These are phyloP conservation scores for Lentinula raphanica DNA, from an alignment of 768 basidiomycete genomes.

Conservation along the genomic window DNA sequence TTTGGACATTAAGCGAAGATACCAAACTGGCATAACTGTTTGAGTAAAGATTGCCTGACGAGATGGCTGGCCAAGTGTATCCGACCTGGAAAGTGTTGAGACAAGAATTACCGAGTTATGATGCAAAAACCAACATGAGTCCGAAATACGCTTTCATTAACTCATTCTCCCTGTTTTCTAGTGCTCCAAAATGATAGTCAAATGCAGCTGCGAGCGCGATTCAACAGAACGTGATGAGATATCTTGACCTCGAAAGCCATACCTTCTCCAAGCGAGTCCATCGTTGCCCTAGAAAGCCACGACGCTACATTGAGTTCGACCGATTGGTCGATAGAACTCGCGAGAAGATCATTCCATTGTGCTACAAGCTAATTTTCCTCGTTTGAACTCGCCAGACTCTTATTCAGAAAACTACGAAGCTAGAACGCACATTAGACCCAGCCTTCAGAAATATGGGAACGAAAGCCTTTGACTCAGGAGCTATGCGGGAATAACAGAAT, in stretches of 20 bases:
- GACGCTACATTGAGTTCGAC: constrained; percentile 42
- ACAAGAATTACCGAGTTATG: not conserved
- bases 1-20: constrained; percentile 41
- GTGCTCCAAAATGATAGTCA: constrained; percentile 52
- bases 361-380: constrained; percentile 33
- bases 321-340: constrained; percentile 33
- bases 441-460: constrained; percentile 43
- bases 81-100: constrained; percentile 29
- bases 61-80: constrained; percentile 44
- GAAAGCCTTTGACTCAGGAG: constrained; percentile 38
- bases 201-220: constrained; percentile 45
- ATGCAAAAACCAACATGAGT: constrained; percentile 31
- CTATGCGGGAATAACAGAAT: not conserved
- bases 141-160: constrained; percentile 52
- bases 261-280: constrained; percentile 51
- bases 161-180: constrained; percentile 44
- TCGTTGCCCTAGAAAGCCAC: constrained; percentile 45
- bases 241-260: too few species aligned
- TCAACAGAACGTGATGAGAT: too few species aligned
- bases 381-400: too few species aligned
- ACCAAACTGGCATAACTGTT: constrained; percentile 42
- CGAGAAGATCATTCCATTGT: constrained; percentile 49
- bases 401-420: constrained; percentile 9
- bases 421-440: constrained; percentile 32
- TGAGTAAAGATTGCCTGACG: constrained; percentile 43